Percentiles rank a stretch among this genome's conserved stretches.
Conservation (phyloP, 768 basidiomycete genomes). For the Lactarius hatsudake region DNA sequence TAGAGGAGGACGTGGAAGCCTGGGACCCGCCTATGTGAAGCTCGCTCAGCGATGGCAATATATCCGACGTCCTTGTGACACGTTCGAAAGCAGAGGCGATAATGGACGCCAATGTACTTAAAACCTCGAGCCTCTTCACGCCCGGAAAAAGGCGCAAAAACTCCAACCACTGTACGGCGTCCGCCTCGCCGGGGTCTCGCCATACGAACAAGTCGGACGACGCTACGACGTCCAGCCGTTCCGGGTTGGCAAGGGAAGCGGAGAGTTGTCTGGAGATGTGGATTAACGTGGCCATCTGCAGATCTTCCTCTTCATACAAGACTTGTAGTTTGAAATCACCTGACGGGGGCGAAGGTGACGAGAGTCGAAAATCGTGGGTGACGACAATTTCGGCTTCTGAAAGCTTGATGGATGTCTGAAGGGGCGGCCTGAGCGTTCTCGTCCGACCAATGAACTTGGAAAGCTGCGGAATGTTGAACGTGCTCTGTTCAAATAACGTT, state of each 20-base stretch:
- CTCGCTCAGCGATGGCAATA: neutral
- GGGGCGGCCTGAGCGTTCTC: neutral
- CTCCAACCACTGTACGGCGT: constrained; percentile 4
- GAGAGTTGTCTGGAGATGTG: constrained; percentile 5
- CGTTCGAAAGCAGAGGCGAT: neutral
- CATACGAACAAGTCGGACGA: neutral
- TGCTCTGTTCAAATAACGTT: neutral
- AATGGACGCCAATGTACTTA: neutral
- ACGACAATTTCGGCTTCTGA: neutral
- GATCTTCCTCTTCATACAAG: neutral
- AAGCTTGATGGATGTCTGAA: neutral
- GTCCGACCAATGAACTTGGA: neutral
- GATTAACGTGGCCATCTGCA: neutral
- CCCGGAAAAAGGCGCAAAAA: neutral
- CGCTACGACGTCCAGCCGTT: neutral
- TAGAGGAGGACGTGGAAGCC: neutral
- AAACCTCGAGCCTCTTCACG: neutral
- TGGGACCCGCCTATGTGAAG: neutral
- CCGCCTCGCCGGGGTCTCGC: neutral
- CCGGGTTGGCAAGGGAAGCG: neutral
- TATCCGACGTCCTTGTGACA: neutral
- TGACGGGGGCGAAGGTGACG: neutral
- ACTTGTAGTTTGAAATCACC: neutral
- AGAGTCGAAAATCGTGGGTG: neutral
- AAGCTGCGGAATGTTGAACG: neutral